Base-by-base conservation (phyloP, 192 early-diverging fungal species). In the Linnemannia schmuckeri region DNA sequence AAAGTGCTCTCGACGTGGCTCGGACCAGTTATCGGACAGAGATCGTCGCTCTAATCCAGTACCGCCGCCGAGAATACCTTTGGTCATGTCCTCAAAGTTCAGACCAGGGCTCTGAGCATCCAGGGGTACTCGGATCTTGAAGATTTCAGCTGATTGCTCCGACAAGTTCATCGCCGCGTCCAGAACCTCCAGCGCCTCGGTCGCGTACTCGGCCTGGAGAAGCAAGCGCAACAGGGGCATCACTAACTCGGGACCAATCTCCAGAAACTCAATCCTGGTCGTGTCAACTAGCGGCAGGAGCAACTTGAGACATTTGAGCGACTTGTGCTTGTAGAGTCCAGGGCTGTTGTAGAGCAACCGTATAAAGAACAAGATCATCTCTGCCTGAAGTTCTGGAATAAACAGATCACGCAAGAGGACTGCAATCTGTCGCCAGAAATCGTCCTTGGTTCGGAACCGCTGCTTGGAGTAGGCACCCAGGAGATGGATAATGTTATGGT, bases 341-440 rank as follows among this genome's bases (percentile, higher is more conserved):
- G 92, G 55, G 42, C 88, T 88, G 81, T 97, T 95, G n/a, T 89
- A 86, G 10, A 96, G 78, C 35, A 97, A 76, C 22, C 90, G 85
- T 49, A 94, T 88, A 13, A 95, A 80, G 71, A 96, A 93, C 66
- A 94, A 83, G 38, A 96, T 81, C n/a, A 89, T 89, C 75, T 91
- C 82, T 38, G 90, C 89, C 75, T 94, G 89, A 52, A 94, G 89
- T 15, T 83, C 80, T 1, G 92, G 92, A 55, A 97, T 92, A 80
- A 92, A 97, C 9, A 87, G 81, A 33, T 96, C 93, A 17, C 90
- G 78, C 13, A 97, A 80, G 12, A 92, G 69, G 1, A 78, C 85
- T 18, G 93, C 88, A n/a, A 95, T 84, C 66, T 96, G 94, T 54
- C 90, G 79, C n/a, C 96, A 84, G 79, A 95, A 97, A 78, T 97